phyloP scores from a whole-genome alignment of 2,329 filamentous ascomycete species.

The Exophiala lecanii-corni region DNA sequence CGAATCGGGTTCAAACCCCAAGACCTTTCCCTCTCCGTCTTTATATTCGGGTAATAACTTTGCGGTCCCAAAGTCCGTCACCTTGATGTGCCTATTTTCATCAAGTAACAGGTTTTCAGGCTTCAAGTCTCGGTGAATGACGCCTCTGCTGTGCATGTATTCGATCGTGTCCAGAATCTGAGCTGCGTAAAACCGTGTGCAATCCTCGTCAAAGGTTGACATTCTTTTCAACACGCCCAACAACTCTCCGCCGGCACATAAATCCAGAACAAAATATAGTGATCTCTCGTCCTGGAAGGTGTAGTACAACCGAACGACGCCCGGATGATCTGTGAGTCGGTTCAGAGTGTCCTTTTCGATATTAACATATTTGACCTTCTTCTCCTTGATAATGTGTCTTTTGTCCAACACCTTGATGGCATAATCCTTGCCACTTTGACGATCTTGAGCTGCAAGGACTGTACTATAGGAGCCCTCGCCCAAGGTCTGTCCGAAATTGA shows the following conservation, averaged over 20 bases:
- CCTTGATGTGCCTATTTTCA: conserved; percentile 95
- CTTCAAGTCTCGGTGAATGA: conserved; percentile 95
- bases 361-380: conserved; percentile 99
- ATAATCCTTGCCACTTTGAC: conserved; percentile 91
- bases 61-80: conserved; percentile 98
- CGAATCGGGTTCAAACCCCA: conserved; percentile 42
- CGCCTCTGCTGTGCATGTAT: conserved; percentile 94
- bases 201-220: conserved; percentile 90
- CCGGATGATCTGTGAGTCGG: conserved; percentile 89
- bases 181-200: conserved; percentile 86
- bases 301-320: conserved; percentile 94
- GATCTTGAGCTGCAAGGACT: conserved; percentile 85
- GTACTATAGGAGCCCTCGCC: conserved; percentile 98
- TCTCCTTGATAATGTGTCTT: conserved; percentile 98
- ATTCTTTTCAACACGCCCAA: conserved; percentile 91
- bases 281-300: conserved; percentile 97
- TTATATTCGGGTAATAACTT: conserved; percentile 67
- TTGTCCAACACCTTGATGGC: conserved; percentile 98
- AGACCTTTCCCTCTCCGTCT: conserved; percentile 38
- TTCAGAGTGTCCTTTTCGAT: conserved; percentile 99
- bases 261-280: conserved; percentile 91
- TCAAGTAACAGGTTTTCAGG: conserved; percentile 95
- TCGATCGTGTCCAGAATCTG: conserved; percentile 95
- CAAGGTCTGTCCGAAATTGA: conserved; percentile 82
- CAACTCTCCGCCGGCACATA: conserved; percentile 87